phyloP scores from a whole-genome alignment of 148 eudicot genomes.

The Polygonum aviculare region DNA sequence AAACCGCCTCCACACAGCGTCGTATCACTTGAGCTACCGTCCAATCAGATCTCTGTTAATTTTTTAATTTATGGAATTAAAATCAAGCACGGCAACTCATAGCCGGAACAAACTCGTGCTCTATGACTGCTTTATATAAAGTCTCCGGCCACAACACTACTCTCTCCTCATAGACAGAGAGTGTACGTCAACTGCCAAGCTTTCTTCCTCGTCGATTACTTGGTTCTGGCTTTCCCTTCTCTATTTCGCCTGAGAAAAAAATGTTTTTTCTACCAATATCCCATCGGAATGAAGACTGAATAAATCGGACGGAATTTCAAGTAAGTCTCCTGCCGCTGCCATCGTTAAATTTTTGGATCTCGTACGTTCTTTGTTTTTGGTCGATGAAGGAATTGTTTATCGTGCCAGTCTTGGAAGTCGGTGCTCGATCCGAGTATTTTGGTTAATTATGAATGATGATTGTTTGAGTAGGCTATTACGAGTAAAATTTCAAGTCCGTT shows the following conservation, averaged over 20 bases:
- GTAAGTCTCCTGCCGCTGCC: background rate
- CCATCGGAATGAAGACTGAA: background rate
- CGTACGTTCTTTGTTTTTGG: background rate
- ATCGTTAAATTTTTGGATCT: background rate
- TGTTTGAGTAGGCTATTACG: background rate
- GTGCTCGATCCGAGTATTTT: background rate
- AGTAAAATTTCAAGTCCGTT: background rate
- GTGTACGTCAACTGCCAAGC: no score
- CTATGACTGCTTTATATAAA: background rate
- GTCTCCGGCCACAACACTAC: background rate
- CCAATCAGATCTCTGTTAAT: background rate
- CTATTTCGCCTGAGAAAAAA: background rate
- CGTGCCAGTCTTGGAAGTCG: constrained; percentile 1
- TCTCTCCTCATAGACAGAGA: no score
- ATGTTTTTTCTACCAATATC: background rate
- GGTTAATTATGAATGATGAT: background rate
- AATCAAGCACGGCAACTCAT: constrained; percentile 6
- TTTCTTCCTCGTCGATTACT: background rate
- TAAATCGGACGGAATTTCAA: background rate
- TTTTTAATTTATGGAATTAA: background rate
- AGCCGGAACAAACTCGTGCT: background rate
- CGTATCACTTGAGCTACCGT: background rate
- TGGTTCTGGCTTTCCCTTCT: background rate
- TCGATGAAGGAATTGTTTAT: background rate
- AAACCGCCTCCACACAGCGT: background rate